Evolutionary conservation across 805 yeast genomes (phyloP), one percentile per base, ranked within the genome.

Genomic region (Millerago galiae): DNA sequence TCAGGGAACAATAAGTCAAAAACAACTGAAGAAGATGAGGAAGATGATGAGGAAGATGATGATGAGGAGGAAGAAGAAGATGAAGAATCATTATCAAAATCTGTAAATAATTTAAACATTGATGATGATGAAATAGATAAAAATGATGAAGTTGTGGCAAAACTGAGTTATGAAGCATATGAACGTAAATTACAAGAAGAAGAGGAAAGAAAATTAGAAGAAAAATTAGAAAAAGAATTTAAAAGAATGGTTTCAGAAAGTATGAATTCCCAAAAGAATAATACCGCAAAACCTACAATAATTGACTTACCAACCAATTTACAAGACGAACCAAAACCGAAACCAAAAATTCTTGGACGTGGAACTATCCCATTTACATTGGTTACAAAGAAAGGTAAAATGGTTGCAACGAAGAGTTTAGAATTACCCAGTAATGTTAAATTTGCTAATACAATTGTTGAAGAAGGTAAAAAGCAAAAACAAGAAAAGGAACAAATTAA

Each of bases 401-500:
- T 65, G 46, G 60, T 68, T 3, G 59, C 62, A 32, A 62, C 75
- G 2, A 70, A 70, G 38, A 68, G 63, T 28, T 55, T 83, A 21
- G 59, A 56, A 5, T 59, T 84, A 29, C 88, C 89, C 0, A 60
- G 69, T 1, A 66, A 75, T 45, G 71, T 72, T 21, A 72, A 67
- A 42, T 72, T 83, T 55, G 82, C 77, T 0, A 67, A 72, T 28
- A 71, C 70, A 26, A 71, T 80, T 14, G 51, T 70, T 21, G 68
- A 68, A 47, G 79, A 77, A 44, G 76, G 72, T 40, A 74, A 68
- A 41, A 68, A 70, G 46, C 66, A 72, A 45, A 67, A 67, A 47
- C 65, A 66, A 33, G 83, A 82, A 58, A 71, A 77, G 41, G 76
- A 76, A 47, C 66, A 70, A 51, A 74, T 83, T 43, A 76, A 79